Base-by-base conservation (phyloP, 345 rosid species). In the Rhizophora mangle region DNA sequence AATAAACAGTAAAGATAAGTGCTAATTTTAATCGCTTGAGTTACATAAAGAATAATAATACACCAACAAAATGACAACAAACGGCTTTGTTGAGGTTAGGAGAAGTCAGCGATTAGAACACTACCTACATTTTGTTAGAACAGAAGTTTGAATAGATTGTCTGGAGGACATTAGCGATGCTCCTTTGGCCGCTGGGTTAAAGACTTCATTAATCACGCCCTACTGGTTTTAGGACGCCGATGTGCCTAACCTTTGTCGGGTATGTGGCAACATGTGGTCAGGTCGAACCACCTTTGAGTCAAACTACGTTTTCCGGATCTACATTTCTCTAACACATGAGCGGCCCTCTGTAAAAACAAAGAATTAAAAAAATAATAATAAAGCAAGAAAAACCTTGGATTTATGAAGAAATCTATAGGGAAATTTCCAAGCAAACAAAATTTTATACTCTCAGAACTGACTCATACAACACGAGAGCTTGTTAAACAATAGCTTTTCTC, bases 281-380 rank as follows among this genome's bases (percentile, higher is more conserved):
- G 49, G 62, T 43, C 32, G 68, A 62, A 24, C 72, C 63, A 62
- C 62, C 64, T 66, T 54, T 16, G 19, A 39, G 26, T 67, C 4
- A 8, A 18, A 26, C 47, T 37, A 47, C 22, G 66, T 55, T 64
- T 57, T 47, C 65, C 47, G 46, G 43, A 8, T 57, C 70, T 7
- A 29, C 63, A 31, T 20, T 39, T 57, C 70, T 56, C 31, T 49
- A 18, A 21, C 34, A 32, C 60, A 6, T 1, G 20, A 13, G 36
- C 64, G 32, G 15, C 27, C 19, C 30, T 63, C 72, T 74, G 76
- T 61, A 26, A 66, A 67, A 51, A 18, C 59, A 11, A 11, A 58
- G 3, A 26, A 51, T 21, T 11, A 22, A 56, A 10, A 56, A 1
- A 34, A 7, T 34, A 24, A 22, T 10, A 22, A 56, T 11, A 22